A percentile compares a stretch with the other conserved stretches of the same genome.
phyloP scores from a whole-genome alignment of 2,329 filamentous ascomycete genomes.

The Parafenestella ontariensis region DNA sequence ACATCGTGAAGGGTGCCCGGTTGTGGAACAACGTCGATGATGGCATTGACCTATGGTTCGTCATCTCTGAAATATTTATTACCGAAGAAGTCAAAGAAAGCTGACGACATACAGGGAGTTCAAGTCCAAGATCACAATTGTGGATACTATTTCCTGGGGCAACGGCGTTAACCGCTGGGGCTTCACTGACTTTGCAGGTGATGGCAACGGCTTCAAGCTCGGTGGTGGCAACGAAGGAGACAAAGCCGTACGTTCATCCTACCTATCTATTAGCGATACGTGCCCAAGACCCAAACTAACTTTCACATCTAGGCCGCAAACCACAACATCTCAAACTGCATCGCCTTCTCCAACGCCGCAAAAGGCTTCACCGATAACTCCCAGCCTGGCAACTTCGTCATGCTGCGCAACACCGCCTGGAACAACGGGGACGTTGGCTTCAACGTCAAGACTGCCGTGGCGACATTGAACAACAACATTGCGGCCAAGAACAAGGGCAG shows the following conservation, averaged over 20 bases:
- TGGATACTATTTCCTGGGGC: slow-evolving; percentile 56
- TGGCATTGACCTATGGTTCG: slow-evolving; percentile 53
- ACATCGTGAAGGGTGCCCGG: slow-evolving; percentile 54
- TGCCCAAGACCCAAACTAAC: not conserved
- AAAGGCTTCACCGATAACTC: slow-evolving; percentile 59
- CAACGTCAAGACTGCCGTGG: slow-evolving; percentile 45
- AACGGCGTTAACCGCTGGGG: slow-evolving; percentile 57
- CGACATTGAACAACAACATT: slow-evolving; percentile 51
- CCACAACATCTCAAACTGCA: slow-evolving; percentile 55
- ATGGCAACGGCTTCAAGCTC: slow-evolving; percentile 60
- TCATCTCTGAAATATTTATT: not conserved
- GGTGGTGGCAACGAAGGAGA: slow-evolving; percentile 47
- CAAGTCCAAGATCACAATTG: slow-evolving; percentile 52
- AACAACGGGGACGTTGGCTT: slow-evolving; percentile 55
- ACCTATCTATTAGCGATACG: no score
- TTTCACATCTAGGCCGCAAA: slow-evolving; percentile 42
- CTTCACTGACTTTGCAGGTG: slow-evolving; percentile 54
- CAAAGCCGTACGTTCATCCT: slow-evolving; percentile 10
- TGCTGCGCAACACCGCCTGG: slow-evolving; percentile 57
- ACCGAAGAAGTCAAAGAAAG: not conserved
- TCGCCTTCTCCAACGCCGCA: slow-evolving; percentile 54
- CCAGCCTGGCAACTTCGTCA: slow-evolving; percentile 51
- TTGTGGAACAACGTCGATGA: slow-evolving; percentile 62
- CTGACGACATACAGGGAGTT: slow-evolving; percentile 40
- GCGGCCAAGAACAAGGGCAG: slow-evolving; percentile 45